Evolutionary conservation across 169 alveolate species (phyloP).

Genomic region (Plasmodium vinckei): DNA sequence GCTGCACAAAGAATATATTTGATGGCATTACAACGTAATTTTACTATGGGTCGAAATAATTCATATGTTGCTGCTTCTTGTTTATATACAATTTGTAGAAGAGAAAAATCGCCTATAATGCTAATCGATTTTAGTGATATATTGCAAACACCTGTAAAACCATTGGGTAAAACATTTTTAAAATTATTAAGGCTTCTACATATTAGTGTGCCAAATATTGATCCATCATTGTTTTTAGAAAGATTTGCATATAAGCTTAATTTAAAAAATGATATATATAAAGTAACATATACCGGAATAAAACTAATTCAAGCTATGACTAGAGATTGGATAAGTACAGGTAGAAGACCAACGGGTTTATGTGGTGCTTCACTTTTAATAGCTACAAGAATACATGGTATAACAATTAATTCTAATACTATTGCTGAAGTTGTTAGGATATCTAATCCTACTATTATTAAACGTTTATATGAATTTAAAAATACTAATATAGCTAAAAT

Average conservation of each 20-base stretch:
- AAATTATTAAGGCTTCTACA: constrained; percentile 91
- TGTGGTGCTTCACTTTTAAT: constrained; percentile 99
- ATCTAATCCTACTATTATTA: constrained; percentile 95
- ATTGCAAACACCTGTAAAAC: constrained; percentile 91
- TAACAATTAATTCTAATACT: constrained; percentile 88
- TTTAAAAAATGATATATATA: constrained; percentile 92
- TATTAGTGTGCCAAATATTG: constrained; percentile 94
- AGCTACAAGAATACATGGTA: constrained; percentile 97
- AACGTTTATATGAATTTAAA: constrained; percentile 96
- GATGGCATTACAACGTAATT: constrained; percentile 95
- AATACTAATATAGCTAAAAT: constrained; percentile 93
- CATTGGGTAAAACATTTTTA: constrained; percentile 91
- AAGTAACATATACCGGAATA: constrained; percentile 95
- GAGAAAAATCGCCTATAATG: constrained; percentile 94
- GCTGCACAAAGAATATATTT: constrained; percentile 93
- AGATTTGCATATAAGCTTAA: constrained; percentile 96
- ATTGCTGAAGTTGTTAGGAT: constrained; percentile 95
- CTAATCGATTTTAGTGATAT: constrained; percentile 96
- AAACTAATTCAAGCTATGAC: constrained; percentile 97
- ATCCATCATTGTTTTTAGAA: constrained; percentile 96
- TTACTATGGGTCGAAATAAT: constrained; percentile 95
- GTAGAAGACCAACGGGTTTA: constrained; percentile 98
- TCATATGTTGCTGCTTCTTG: constrained; percentile 95
- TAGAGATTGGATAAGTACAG: constrained; percentile 98
- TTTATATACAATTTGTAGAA: constrained; percentile 94